These are phyloP conservation scores for Teratosphaeria zuluensis DNA, from an alignment of 2,329 filamentous ascomycete species.

Conservation along the genomic window DNA sequence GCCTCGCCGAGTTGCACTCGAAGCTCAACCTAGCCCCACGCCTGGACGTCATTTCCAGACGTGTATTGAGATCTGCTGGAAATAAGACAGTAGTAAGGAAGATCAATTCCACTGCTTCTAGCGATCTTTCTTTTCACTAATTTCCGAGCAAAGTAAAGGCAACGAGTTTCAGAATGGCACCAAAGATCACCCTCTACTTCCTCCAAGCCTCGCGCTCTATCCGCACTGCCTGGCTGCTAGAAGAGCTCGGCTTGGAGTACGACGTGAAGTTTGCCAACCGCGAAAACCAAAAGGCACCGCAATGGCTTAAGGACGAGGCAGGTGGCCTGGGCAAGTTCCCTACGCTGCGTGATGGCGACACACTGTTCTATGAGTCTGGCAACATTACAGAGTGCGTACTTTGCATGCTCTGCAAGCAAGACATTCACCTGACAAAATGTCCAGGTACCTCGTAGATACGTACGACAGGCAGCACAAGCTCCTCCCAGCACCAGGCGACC, in stretches of 20 bases:
- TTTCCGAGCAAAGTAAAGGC: too few relatives aligned
- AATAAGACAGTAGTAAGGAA: background rate
- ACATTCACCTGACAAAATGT: background rate
- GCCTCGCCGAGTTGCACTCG: background rate
- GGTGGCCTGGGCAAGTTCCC: slow-evolving; percentile 40
- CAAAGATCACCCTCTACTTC: slow-evolving; percentile 36
- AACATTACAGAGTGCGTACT: slow-evolving; percentile 36
- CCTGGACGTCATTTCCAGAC: background rate
- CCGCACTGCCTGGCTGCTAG: slow-evolving; percentile 38
- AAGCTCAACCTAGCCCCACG: background rate
- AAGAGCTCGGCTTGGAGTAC: slow-evolving; percentile 36
- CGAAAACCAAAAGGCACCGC: slow-evolving; percentile 27
- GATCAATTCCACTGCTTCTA: background rate
- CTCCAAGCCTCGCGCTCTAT: slow-evolving; percentile 38
- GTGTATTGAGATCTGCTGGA: background rate
- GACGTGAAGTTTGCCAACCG: slow-evolving; percentile 32
- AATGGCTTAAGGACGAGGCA: slow-evolving; percentile 32
- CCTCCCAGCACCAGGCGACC: slow-evolving; percentile 27
- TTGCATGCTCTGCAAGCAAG: background rate
- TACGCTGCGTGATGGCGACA: slow-evolving; percentile 32
- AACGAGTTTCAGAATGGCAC: slow-evolving; percentile 1
- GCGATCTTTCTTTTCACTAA: background rate
- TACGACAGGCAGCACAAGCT: slow-evolving; percentile 33
- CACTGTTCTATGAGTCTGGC: slow-evolving; percentile 36
- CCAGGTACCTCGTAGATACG: slow-evolving; percentile 37